A percentile compares a stretch with the other conserved stretches of the same genome.
Conservation (phyloP, 805 yeast genomes). For the Ogataea trehaloabstinens region DNA sequence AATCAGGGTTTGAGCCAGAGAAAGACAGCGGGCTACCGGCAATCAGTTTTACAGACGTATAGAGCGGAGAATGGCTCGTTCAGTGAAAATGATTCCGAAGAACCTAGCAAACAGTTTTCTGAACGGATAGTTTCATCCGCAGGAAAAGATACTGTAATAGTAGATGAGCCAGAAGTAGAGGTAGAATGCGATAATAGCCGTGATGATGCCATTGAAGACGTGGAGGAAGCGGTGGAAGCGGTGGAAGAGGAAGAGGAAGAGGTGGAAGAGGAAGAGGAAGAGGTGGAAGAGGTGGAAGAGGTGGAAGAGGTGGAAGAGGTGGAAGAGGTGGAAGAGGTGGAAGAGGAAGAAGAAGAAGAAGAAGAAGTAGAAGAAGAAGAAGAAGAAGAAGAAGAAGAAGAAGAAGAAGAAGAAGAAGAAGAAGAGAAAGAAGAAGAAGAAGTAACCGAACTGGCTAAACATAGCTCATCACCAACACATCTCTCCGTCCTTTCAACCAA, state of each 20-base stretch:
- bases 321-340: slow-evolving; percentile 9
- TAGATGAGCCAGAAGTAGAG: slow-evolving; percentile 4
- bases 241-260: slow-evolving; percentile 8
- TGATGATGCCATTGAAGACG: no score
- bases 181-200: no score
- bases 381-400: slow-evolving; percentile 7
- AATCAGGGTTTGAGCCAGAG: neutral
- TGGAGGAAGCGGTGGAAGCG: no score
- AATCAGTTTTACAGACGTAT: neutral
- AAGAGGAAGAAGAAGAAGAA: slow-evolving; percentile 1
- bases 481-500: neutral
- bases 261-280: slow-evolving; percentile 6
- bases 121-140: no score
- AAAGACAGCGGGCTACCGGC: neutral
- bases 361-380: slow-evolving; percentile 1
- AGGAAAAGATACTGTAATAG: no score
- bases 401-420: slow-evolving; percentile 6
- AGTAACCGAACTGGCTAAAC: no score
- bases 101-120: no score
- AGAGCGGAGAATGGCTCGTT: no score
- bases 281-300: slow-evolving; percentile 4
- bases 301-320: slow-evolving; percentile 7
- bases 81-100: no score
- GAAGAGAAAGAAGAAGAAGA: neutral
- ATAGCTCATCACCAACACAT: neutral